A percentile compares a stretch with the other conserved stretches of the same genome.
These are phyloP conservation scores for Flaveria bidentis DNA, from an alignment of 129 eudicot species.

Conservation along the genomic window DNA sequence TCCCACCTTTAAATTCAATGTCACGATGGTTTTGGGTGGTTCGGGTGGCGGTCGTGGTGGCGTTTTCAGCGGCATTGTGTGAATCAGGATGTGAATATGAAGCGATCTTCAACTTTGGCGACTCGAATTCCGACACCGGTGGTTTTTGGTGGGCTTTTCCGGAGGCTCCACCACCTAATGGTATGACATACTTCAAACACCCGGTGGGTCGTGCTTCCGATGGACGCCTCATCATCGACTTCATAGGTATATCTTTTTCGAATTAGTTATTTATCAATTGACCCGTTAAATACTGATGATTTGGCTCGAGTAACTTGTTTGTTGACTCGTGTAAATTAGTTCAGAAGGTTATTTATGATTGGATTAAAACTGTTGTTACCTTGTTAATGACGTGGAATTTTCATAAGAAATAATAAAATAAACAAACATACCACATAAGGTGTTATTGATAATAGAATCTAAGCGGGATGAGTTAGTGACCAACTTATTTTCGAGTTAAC, in stretches of 20 bases:
- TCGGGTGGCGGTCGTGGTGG: slow-evolving; percentile 19
- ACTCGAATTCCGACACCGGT: slow-evolving; percentile 91
- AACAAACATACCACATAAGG: too few relatives aligned
- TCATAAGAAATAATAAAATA: too few relatives aligned
- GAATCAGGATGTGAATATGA: slow-evolving; percentile 59
- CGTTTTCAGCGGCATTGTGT: slow-evolving; percentile 23
- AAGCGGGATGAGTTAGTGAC: accelerated
- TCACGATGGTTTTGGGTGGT: slow-evolving; percentile 25
- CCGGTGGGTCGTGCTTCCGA: slow-evolving; percentile 85
- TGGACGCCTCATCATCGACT: slow-evolving; percentile 76
- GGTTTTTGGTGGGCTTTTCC: slow-evolving; percentile 97
- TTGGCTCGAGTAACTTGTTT: neutral
- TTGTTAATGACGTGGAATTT: too few relatives aligned
- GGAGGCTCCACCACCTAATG: slow-evolving; percentile 53
- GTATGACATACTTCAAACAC: slow-evolving; percentile 85
- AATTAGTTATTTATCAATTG: too few relatives aligned
- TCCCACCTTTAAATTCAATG: neutral
- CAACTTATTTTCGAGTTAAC: too few relatives aligned
- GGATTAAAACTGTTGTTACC: neutral
- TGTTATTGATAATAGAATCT: too few relatives aligned
- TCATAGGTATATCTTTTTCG: slow-evolving; percentile 51
- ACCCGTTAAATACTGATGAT: too few relatives aligned
- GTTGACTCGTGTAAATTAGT: neutral
- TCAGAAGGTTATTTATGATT: too few relatives aligned
- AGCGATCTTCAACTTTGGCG: slow-evolving; percentile 92